Base-by-base conservation (phyloP, 2,329 filamentous ascomycete species). In the Pseudocercospora macadamiae region DNA sequence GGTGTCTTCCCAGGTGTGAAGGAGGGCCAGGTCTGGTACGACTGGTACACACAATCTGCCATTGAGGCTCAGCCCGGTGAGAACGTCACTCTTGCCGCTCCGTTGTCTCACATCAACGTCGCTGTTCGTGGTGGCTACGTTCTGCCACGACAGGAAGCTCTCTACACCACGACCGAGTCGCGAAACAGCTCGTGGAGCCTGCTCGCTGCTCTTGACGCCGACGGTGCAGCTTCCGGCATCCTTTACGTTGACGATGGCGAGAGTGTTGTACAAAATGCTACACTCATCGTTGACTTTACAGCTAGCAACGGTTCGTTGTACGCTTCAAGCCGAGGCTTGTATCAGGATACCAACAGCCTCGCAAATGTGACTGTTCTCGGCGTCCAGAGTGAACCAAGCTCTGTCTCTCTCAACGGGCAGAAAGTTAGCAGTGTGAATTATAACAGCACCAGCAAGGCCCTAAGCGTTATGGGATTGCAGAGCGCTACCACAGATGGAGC, bases 191-290 rank as follows among this genome's bases (percentile, higher is more conserved):
- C 85, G 0, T 93, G 89, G 87, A 83, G 83, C 6, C 64, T 93
- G 37, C 76, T 91, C 8, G 83, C 85, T 1, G 86, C 88, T 2
- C 80, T 89, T 1, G 79, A 82, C 62, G 66, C 69, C 1, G 68
- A 80, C 14, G 85, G 86, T 0, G 71, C 74, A 1, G 89, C 89
- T 0, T 75, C 68, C 1, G 89, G 89, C 0, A 72, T 77, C 16
- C 73, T 93, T 26, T 92, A 93, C 69, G 70, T 92, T 6, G 90
- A 93, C 66, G 90, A 93, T 65, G 89, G 90, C 1, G 87, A 88
- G 74, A 89, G 85, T 55, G 58, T 91, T 6, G 67, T 73, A 30
- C 87, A 83, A 0, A 77, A 81, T 10, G 76, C 79, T 0, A 86
- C 81, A 0, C 78, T 86, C 4, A 79, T 78, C 60, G 81, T 91